Evolutionary conservation across 108 stramenopile species (phyloP).

Genomic region (Cyclotella cryptica): DNA sequence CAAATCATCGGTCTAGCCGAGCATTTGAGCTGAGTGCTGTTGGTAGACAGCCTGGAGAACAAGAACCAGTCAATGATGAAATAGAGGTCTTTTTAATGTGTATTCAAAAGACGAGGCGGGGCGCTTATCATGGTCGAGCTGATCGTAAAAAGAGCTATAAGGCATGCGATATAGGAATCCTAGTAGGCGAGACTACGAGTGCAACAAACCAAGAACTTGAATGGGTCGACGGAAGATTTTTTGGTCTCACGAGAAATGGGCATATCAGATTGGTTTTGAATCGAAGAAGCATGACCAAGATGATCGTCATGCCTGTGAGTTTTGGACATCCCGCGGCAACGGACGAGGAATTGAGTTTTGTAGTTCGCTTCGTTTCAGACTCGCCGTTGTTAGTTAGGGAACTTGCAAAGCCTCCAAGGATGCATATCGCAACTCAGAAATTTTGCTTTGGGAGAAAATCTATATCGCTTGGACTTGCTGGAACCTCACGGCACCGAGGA

Average conservation of each 20-base stretch:
- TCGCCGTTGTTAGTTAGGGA: slow-evolving; percentile 70
- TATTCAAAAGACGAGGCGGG: slow-evolving; percentile 73
- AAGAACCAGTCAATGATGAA: slow-evolving; percentile 39
- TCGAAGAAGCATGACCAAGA: slow-evolving; percentile 41
- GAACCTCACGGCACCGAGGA: slow-evolving; percentile 40
- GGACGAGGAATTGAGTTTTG: slow-evolving; percentile 68
- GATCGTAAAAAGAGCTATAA: slow-evolving; percentile 80
- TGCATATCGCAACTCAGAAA: slow-evolving; percentile 57
- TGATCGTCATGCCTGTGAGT: slow-evolving; percentile 76
- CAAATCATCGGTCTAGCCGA: slow-evolving; percentile 66
- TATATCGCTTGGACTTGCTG: slow-evolving; percentile 48
- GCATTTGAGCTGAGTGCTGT: slow-evolving; percentile 68
- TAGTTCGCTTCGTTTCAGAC: slow-evolving; percentile 70
- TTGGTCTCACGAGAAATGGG: slow-evolving; percentile 66
- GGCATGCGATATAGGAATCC: slow-evolving; percentile 68
- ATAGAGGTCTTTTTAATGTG: slow-evolving; percentile 76
- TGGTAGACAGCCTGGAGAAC: slow-evolving; percentile 52
- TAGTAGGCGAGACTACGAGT: slow-evolving; percentile 51
- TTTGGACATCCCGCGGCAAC: slow-evolving; percentile 80
- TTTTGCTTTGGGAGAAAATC: slow-evolving; percentile 55
- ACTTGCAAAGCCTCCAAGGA: slow-evolving; percentile 55
- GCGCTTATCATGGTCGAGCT: slow-evolving; percentile 63
- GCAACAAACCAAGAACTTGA: slow-evolving; percentile 25
- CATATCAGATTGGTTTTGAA: slow-evolving; percentile 61
- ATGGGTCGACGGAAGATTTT: slow-evolving; percentile 62